Conservation (phyloP, 257 asterid species). For the Cinchona pubescens region DNA sequence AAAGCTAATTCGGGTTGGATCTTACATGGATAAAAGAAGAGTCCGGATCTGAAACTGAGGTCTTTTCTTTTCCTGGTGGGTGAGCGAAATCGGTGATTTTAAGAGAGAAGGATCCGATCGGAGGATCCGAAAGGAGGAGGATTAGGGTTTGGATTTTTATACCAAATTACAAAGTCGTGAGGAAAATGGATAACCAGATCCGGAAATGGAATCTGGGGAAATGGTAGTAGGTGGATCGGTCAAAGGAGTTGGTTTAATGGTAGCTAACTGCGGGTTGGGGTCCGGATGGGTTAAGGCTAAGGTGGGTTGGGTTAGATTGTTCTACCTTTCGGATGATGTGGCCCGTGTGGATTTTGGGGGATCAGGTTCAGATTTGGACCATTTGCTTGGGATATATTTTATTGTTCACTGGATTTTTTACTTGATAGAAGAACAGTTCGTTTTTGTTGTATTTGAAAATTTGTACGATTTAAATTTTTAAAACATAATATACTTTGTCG, state of each 20-base stretch:
- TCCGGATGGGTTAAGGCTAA: too few species aligned
- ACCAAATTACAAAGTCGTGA: too few species aligned
- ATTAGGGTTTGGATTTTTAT: conserved; percentile 67
- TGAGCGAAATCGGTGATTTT: too few species aligned
- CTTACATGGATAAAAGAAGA: conserved; percentile 18
- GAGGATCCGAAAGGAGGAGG: conserved; percentile 57
- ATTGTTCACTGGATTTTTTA: too few species aligned
- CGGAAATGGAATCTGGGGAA: background rate
- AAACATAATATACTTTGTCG: too few species aligned
- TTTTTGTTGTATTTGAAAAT: too few species aligned
- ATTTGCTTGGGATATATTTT: too few species aligned
- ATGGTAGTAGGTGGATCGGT: conserved; percentile 42
- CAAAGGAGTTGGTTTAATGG: conserved; percentile 10
- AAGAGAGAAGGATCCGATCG: conserved; percentile 42
- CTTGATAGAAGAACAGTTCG: too few species aligned
- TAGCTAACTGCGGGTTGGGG: conserved; percentile 28
- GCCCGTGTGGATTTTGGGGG: background rate
- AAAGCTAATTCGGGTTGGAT: conserved; percentile 46
- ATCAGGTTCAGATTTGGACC: background rate
- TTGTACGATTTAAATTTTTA: too few species aligned
- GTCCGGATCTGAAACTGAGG: conserved; percentile 31
- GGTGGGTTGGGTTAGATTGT: too few species aligned
- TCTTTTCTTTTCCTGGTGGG: background rate
- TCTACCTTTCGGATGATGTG: too few species aligned
- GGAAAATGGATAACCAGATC: conserved; percentile 23